Base-by-base conservation (phyloP, 192 early-diverging fungal species). In the Lobosporangium transversale region DNA sequence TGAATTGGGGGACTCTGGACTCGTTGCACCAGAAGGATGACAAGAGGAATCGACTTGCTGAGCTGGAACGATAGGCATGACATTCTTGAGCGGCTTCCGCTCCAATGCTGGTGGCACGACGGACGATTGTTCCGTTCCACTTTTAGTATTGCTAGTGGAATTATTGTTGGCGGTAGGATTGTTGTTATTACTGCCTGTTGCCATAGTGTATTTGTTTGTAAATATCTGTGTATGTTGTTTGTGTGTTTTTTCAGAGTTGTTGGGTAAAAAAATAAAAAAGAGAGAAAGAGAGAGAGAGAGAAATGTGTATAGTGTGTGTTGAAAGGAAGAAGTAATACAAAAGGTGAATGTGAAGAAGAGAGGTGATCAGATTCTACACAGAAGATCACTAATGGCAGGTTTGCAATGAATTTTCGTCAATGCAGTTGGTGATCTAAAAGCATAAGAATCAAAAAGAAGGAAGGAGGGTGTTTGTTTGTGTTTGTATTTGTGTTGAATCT, bases 51-150 rank as follows among this genome's bases (percentile, higher is more conserved):
- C 70, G 51, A 66, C 63, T 26, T 66, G 70, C 43, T 75, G 70
- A 23, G 70, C 70, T 2, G 70, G 70, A 14, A 75, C 70, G 17
- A 75, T 75, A n/a, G 70, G 70, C 63, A 75, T 75, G 62, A 75
- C 63, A 21, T 75, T 75, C 52, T 75, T 75, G 37, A 66, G 57
- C 1, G 70, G 70, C 44, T 75, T 75, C 9, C 65, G 24, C 44
- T 75, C 70, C 33, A 75, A 42, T 0, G 43, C 35, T 6, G 63
- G 61, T 6, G 11, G 23, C 18, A 40, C 31, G n/a, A 31, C 18
- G 40, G 63, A n/a, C 37, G 51, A 21, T 36, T 36, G 26, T n/a
- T 9, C 43, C 12, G 21, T 36, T 23, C 49, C 37, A 24, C 21
- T 4, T 10, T 45, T 44, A 7, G 2, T 54, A 17, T 37, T 15